Evolutionary conservation across 139 green algal genomes (phyloP), one percentile per base, ranked within the genome.

Genomic region (Chlamydomonas sphaeroides): DNA sequence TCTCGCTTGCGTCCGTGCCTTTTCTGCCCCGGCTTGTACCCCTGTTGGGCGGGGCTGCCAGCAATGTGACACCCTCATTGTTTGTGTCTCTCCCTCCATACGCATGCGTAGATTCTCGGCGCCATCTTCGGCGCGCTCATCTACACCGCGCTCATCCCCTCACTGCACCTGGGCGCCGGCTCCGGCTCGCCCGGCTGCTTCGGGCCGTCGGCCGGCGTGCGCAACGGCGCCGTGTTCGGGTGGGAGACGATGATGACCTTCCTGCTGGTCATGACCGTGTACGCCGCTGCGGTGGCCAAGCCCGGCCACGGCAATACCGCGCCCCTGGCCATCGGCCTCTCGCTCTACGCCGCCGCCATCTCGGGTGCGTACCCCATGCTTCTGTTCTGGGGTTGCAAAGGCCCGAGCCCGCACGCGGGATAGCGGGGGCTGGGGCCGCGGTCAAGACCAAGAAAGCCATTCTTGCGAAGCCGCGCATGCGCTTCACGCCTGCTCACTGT

Each of bases 311-410:
- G 89, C 61, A 92, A 91, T 70, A 92, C 89, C 8, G 89, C 88
- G 0, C 85, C 88, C 32, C 86, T 94, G 49, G 88, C 89, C 30
- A 92, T 95, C 53, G 92, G 93, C 32, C 92, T 94, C 77, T 92
- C 92, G 0, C 87, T 95, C 30, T 96, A 95, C 79, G 92, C 92
- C 11, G 89, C 88, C 39, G 93, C 93, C 51, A 91, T 96, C 48
- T 91, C 92, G 21, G 92, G 92, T 95, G n/a, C n/a, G n/a, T n/a
- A n/a, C n/a, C n/a, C n/a, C n/a, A n/a, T n/a, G n/a, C n/a, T n/a
- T n/a, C n/a, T n/a, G n/a, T n/a, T n/a, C n/a, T n/a, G n/a, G n/a
- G n/a, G n/a, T n/a, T n/a, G n/a, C n/a, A n/a, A 68, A 71, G 85
- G n/a, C n/a, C 5, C 20, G 7, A 63, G 56, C 11, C 11, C 56